Percentiles rank a stretch among this genome's conserved stretches.
Conservation (phyloP, 106 monocot species). For the Allium fistulosum region DNA sequence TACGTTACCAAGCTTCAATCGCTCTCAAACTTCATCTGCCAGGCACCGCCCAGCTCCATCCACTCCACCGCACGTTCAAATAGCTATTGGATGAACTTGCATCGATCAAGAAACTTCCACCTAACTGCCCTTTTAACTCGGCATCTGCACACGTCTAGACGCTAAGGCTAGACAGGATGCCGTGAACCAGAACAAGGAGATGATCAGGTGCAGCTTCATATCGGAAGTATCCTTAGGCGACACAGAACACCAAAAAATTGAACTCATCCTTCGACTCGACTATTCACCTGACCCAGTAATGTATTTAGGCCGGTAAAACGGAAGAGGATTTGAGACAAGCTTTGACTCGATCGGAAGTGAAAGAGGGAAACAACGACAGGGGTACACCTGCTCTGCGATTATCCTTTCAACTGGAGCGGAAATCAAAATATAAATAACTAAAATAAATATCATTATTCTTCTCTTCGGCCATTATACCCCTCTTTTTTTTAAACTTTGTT, state of each 20-base stretch:
- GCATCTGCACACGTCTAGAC: slow-evolving; percentile 88
- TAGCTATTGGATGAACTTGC: slow-evolving; percentile 87
- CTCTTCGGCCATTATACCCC: too few relatives aligned
- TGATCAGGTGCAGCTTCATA: slow-evolving; percentile 54
- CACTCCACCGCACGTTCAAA: slow-evolving; percentile 74
- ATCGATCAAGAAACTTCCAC: slow-evolving; percentile 73
- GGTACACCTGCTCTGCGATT: neutral
- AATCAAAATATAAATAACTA: neutral
- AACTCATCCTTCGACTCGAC: slow-evolving; percentile 20
- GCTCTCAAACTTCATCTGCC: slow-evolving; percentile 64
- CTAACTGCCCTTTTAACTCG: slow-evolving; percentile 61
- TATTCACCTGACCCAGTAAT: slow-evolving; percentile 1
- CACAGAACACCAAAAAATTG: neutral
- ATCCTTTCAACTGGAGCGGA: neutral
- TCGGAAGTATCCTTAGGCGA: slow-evolving; percentile 15
- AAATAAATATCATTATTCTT: neutral
- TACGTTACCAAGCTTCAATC: too few relatives aligned
- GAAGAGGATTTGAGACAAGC: neutral
- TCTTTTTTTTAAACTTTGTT: too few relatives aligned
- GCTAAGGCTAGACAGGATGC: slow-evolving; percentile 79
- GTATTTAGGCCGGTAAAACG: slow-evolving; percentile 20
- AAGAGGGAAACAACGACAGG: neutral
- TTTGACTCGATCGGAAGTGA: neutral
- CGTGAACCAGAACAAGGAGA: slow-evolving; percentile 98
- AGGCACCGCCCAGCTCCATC: slow-evolving; percentile 84